A percentile compares a stretch with the other conserved stretches of the same genome.
phyloP scores from a whole-genome alignment of 495 filamentous ascomycete species.

The Monascus purpureus region DNA sequence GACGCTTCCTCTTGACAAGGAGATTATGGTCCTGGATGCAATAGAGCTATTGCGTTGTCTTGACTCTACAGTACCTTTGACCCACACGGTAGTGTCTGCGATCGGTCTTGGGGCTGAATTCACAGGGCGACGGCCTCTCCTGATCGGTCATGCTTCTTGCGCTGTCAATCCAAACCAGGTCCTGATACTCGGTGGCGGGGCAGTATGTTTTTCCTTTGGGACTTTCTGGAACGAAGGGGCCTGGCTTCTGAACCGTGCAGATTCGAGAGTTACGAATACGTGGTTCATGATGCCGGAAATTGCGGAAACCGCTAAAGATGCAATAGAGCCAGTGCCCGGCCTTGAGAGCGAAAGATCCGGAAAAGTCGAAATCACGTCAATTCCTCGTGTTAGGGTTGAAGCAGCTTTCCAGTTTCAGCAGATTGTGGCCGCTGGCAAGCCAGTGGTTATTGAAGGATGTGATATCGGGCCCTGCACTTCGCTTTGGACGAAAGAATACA shows the following conservation, averaged over 20 bases:
- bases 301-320: slow-evolving; percentile 4
- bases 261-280: slow-evolving; percentile 7
- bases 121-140: slow-evolving; percentile 36
- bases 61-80: slow-evolving; percentile 5
- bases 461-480: slow-evolving; percentile 53
- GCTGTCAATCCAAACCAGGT: slow-evolving; percentile 30
- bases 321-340: not conserved
- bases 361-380: slow-evolving; percentile 7
- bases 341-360: slow-evolving; percentile 1
- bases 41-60: slow-evolving; percentile 5
- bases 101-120: slow-evolving; percentile 11
- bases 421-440: slow-evolving; percentile 43
- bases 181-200: slow-evolving; percentile 62
- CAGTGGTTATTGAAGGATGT: slow-evolving; percentile 49
- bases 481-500: slow-evolving; percentile 56
- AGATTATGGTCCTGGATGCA: slow-evolving; percentile 23
- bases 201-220: slow-evolving; percentile 82
- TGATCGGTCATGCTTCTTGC: slow-evolving; percentile 50
- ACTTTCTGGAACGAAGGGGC: slow-evolving; percentile 56
- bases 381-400: slow-evolving; percentile 37
- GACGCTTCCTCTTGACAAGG: slow-evolving; percentile 16
- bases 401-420: slow-evolving; percentile 41
- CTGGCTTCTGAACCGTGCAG: slow-evolving; percentile 24
- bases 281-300: slow-evolving; percentile 10
- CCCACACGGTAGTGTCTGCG: slow-evolving; percentile 6